Base-by-base conservation (phyloP, 2,329 filamentous ascomycete species). In the Aspergillus arachidicola region DNA sequence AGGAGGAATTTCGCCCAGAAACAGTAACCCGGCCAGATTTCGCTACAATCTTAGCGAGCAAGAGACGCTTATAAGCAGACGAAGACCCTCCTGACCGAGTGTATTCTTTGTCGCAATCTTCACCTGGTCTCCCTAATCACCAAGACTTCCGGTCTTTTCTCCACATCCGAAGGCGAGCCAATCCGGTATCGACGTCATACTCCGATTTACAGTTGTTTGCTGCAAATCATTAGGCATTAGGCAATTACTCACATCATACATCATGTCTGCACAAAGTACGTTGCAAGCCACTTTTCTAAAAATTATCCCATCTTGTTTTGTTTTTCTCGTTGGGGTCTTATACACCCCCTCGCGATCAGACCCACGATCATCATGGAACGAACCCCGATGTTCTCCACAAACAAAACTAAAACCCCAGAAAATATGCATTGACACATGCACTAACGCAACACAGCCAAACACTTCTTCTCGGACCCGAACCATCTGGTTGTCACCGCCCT, bases 401-500 rank as follows among this genome's bases (percentile, higher is more conserved):
- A 48, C 28, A 61, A 45, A 32, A 59, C 60, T 57, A 56, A 34
- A 57, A 46, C 48, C 55, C 43, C 55, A 48, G 55, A 45, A 51
- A 57, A 28, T 26, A 30, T 57, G 59, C 54, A 61, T 57, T 50
- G 30, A 28, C 36, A 36, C 43, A 58, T 68, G 30, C 62, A 62
- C 68, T 71, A 67, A 71, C 63, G 60, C n/a, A 48, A 46, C 57
- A 41, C 60, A 80, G 79, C 77, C 61, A 96, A 95, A 83, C 94
- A 97, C 81, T 97, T 97, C 83, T 88, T 97, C 83, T 89, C 93
- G 77, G 91, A 96, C 76, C 88, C 93, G 48, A 87, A 88, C 59
- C 85, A 91, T 73, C 87, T 97, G 58, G 92, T 97, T 76, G 85
- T 87, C 74, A 84, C 88, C 48, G 91, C 94, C 51, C 87, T 97